Evolutionary conservation across 768 basidiomycete species (phyloP), one percentile per base, ranked within the genome.

Genomic region (Pleurotus tuoliensis): DNA sequence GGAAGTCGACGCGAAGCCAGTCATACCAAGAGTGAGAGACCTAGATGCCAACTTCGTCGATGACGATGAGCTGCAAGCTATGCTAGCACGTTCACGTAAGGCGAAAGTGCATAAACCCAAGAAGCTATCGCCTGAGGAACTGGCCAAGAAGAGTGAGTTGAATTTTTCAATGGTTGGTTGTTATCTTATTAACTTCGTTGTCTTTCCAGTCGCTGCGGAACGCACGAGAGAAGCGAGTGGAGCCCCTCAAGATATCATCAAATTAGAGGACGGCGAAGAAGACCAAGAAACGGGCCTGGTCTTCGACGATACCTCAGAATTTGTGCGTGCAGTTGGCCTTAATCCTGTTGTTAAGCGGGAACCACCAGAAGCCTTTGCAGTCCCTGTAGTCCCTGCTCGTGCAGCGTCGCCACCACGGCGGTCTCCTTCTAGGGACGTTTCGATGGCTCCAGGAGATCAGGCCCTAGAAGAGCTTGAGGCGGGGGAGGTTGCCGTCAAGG

Each of bases 221-320:
- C 81, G 83, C 13, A 74, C 73, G 9, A 76, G 76, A 56, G 80
- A 87, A 53, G 82, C 81, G 7, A 46, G 47, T 47, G 76, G 75
- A 6, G 67, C 69, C 11, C 66, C 68, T 9, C 70, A 69, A 25
- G 72, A 76, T 24, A 65, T 66, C 5, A 71, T 81, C 58, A 79
- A 82, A 45, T 69, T 75, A 12, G 82, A 81, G 62, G 79, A 79
- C n/a, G 67, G 64, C 27, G 64, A 58, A 13, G 72, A 72, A 13
- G 68, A 68, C 5, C 77, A 80, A 22, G 75, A 76, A 1, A 74
- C 63, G 4, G 89, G 88, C 18, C 76, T 98, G 30, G 90, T 89
- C 0, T 94, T 99, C 60, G 95, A 98, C 66, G 95, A 98, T 62
- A 98, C 96, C 0, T 93, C 94, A 1, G 96, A 98, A 69, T 99